A percentile compares a stretch with the other conserved stretches of the same genome.
Evolutionary conservation across 1,284 basidiomycete species (phyloP).

Genomic region (Singerocomus inundabilis): DNA sequence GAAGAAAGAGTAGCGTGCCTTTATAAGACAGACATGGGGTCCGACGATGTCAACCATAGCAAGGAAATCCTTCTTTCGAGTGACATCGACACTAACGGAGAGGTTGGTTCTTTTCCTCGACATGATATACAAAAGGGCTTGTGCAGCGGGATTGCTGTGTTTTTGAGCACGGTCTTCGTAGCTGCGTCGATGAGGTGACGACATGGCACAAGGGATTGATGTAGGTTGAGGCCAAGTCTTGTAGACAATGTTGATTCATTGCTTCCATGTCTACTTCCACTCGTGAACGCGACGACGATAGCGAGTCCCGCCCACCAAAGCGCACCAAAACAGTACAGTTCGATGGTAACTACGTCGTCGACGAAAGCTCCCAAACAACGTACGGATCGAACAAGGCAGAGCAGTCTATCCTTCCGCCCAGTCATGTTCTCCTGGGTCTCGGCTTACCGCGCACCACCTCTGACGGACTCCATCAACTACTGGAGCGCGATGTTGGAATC

Average conservation of each 20-base stretch:
- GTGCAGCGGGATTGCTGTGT: slow-evolving; percentile 75
- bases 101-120: slow-evolving; percentile 90
- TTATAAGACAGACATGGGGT: slow-evolving; percentile 89
- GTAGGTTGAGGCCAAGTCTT: too few relatives aligned
- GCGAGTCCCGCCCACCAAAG: slow-evolving; percentile 51
- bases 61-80: slow-evolving; percentile 77
- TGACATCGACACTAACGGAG: slow-evolving; percentile 95
- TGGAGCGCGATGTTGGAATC: slow-evolving; percentile 88
- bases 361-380: slow-evolving; percentile 7
- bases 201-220: slow-evolving; percentile 34
- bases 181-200: slow-evolving; percentile 44
- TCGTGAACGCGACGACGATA: slow-evolving; percentile 50
- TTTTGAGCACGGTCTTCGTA: slow-evolving; percentile 65
- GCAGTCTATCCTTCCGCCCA: slow-evolving; percentile 61
- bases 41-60: slow-evolving; percentile 88
- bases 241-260: background rate
- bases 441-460: slow-evolving; percentile 47
- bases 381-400: slow-evolving; percentile 9
- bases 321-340: slow-evolving; percentile 48
- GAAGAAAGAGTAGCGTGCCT: slow-evolving; percentile 51
- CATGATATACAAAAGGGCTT: slow-evolving; percentile 78
- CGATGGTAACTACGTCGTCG: slow-evolving; percentile 7
- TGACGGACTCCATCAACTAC: slow-evolving; percentile 53
- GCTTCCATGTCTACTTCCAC: slow-evolving; percentile 33
- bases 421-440: slow-evolving; percentile 62